Evolutionary conservation across 2,329 filamentous ascomycete genomes (phyloP).

Genomic region (Epichloe uncinata): DNA sequence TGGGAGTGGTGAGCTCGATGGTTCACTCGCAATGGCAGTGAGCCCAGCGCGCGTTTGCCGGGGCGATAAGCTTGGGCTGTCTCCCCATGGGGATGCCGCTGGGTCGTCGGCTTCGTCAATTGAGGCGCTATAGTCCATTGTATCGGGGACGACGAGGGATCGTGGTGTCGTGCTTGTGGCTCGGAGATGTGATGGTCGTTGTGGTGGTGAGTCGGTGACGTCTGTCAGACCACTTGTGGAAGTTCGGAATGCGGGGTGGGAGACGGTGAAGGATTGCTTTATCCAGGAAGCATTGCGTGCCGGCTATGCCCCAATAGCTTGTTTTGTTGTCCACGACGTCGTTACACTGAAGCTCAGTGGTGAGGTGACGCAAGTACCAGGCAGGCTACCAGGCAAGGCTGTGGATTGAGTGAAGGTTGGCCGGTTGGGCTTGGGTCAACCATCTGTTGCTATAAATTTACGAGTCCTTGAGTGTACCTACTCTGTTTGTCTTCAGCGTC

Average conservation of each 20-base stretch:
- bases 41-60: slow-evolving; percentile 32
- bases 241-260: not conserved
- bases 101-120: slow-evolving; percentile 42
- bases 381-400: not conserved
- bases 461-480: too few species aligned
- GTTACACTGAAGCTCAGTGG: not conserved
- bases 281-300: slow-evolving; percentile 1
- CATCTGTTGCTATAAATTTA: too few species aligned
- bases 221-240: not conserved
- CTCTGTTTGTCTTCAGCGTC: too few species aligned
- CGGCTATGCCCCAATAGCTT: not conserved
- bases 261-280: not conserved
- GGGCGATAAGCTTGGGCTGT: slow-evolving; percentile 38
- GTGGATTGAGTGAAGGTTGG: not conserved
- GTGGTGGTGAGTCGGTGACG: not conserved
- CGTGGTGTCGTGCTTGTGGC: not conserved
- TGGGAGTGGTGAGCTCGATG: slow-evolving; percentile 28
- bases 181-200: not conserved
- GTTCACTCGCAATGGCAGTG: slow-evolving; percentile 25
- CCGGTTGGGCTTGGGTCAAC: too few species aligned
- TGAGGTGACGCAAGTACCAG: slow-evolving; percentile 3
- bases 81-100: slow-evolving; percentile 42
- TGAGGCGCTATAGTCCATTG: slow-evolving; percentile 46
- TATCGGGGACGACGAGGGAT: not conserved
- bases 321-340: not conserved